Evolutionary conservation across 768 basidiomycete species (phyloP).

Genomic region (Psilocybe subaeruginosa): DNA sequence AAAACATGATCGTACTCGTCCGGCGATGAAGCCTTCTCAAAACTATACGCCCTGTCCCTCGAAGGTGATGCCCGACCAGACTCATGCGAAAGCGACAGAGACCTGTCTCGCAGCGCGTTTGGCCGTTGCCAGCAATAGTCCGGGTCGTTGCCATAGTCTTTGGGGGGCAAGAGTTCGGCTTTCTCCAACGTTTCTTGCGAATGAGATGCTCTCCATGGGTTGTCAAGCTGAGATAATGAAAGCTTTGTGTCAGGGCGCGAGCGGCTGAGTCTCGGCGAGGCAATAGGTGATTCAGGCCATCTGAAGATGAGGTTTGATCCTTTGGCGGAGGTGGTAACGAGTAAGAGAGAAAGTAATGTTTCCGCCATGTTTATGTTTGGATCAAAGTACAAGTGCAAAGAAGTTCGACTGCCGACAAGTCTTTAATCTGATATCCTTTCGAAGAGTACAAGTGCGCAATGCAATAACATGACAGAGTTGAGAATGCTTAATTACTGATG

Average conservation of each 20-base stretch:
- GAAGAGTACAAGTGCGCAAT: too few species aligned
- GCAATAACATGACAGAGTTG: too few species aligned
- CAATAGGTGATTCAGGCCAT: constrained; percentile 78
- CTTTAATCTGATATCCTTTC: too few species aligned
- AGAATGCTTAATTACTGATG: too few species aligned
- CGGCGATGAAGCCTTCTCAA: constrained; percentile 34
- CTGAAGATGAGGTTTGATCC: constrained; percentile 79
- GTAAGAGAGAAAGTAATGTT: constrained; percentile 76
- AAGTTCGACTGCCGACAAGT: background rate
- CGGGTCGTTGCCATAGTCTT: constrained; percentile 34
- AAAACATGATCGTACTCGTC: constrained; percentile 73
- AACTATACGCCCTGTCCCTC: constrained; percentile 42
- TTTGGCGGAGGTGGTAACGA: constrained; percentile 85
- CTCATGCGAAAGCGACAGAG: constrained; percentile 52
- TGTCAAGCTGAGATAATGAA: constrained; percentile 61
- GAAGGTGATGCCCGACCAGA: constrained; percentile 46
- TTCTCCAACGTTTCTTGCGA: constrained; percentile 38
- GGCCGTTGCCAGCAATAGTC: constrained; percentile 72
- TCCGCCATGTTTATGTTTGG: constrained; percentile 57
- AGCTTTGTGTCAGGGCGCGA: constrained; percentile 54
- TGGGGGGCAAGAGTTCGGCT: constrained; percentile 16
- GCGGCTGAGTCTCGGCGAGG: constrained; percentile 71
- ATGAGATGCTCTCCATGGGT: constrained; percentile 73
- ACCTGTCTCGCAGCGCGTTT: constrained; percentile 48
- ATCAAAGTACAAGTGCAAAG: background rate